Conservation (phyloP, 2,329 filamentous ascomycete genomes). For the Thielaviopsis euricoi region DNA sequence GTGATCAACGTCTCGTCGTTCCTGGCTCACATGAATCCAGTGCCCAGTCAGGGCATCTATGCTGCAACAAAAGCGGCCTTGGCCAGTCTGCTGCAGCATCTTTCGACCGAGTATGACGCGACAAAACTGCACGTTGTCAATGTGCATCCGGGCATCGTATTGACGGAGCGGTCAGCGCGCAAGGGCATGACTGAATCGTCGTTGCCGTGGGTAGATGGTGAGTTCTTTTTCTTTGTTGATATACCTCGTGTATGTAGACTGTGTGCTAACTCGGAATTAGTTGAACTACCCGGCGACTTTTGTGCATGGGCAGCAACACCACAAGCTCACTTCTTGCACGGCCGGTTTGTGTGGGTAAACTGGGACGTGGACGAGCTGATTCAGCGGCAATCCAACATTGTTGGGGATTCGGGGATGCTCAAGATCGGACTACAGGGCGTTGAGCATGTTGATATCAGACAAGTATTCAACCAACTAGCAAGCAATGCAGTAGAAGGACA, state of each 20-base stretch:
- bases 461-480: conserved; percentile 1
- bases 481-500: background rate
- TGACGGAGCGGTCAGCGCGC: conserved; percentile 16
- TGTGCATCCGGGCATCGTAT: conserved; percentile 15
- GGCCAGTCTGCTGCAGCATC: conserved; percentile 21
- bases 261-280: background rate
- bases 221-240: background rate
- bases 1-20: conserved; percentile 16
- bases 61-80: conserved; percentile 22
- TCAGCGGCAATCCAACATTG: background rate
- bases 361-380: conserved; percentile 23
- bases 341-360: conserved; percentile 23
- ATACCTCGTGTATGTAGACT: background rate
- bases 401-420: background rate
- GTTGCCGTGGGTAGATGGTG: conserved; percentile 17
- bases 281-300: conserved; percentile 16
- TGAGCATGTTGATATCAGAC: conserved; percentile 3
- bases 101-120: conserved; percentile 20
- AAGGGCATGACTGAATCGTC: conserved; percentile 13
- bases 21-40: conserved; percentile 2
- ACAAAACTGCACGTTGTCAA: conserved; percentile 17
- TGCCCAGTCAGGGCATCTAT: background rate
- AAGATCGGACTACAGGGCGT: conserved; percentile 8
- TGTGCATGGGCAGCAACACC: conserved; percentile 23
- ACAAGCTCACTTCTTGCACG: conserved; percentile 24